phyloP scores from a whole-genome alignment of 768 basidiomycete genomes.

The Leccinum subgranulosum region DNA sequence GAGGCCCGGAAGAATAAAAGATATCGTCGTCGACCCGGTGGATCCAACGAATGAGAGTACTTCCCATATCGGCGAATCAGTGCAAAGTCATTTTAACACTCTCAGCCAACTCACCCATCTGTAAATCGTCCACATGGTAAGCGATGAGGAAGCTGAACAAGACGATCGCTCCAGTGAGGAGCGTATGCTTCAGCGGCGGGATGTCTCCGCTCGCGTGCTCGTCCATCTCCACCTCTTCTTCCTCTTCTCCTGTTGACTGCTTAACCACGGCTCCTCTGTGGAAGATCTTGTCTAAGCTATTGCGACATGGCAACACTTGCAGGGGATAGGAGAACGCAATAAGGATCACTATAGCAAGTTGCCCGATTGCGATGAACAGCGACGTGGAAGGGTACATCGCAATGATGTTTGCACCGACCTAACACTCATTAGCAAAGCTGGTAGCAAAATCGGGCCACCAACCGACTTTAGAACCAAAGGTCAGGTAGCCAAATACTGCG shows the following conservation, averaged over 20 bases:
- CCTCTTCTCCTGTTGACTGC: conserved; percentile 42
- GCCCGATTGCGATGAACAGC: conserved; percentile 88
- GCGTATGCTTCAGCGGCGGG: conserved; percentile 60
- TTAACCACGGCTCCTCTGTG: conserved; percentile 39
- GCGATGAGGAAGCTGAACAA: conserved; percentile 66
- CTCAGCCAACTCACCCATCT: conserved; percentile 54
- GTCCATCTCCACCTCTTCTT: conserved; percentile 48
- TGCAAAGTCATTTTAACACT: background rate
- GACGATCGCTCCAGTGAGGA: conserved; percentile 69
- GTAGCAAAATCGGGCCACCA: background rate
- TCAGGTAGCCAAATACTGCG: conserved; percentile 85
- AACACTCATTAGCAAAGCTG: conserved; percentile 5
- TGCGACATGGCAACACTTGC: conserved; percentile 91
- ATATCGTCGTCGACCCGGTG: conserved; percentile 95
- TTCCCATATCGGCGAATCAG: conserved; percentile 31
- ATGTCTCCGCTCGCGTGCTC: conserved; percentile 61
- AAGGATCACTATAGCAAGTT: conserved; percentile 86
- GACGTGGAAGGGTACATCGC: conserved; percentile 93
- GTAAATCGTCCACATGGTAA: conserved; percentile 74
- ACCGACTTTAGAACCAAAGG: conserved; percentile 81
- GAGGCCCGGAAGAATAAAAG: conserved; percentile 91
- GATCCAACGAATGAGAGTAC: conserved; percentile 96
- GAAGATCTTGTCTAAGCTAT: conserved; percentile 90
- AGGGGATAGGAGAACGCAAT: conserved; percentile 93
- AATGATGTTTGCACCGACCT: conserved; percentile 91